phyloP scores from a whole-genome alignment of 257 asterid species.

The Solanum verrucosum region DNA sequence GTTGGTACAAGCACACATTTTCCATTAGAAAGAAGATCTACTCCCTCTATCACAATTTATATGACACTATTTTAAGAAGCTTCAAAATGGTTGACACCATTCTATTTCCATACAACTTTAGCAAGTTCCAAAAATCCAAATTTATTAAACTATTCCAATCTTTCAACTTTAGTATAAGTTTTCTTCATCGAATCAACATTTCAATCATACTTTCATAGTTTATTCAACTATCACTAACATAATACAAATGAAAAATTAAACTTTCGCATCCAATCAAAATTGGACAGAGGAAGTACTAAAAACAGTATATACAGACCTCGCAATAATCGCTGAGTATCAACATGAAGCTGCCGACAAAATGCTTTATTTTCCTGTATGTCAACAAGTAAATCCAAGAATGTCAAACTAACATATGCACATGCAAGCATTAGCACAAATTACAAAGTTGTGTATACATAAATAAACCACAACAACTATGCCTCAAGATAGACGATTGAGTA shows the following conservation, averaged over 20 bases:
- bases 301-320: slow-evolving; percentile 40
- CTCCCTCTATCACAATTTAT: not conserved
- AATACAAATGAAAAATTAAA: not conserved
- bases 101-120: not conserved
- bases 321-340: slow-evolving; percentile 75
- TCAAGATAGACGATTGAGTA: not conserved
- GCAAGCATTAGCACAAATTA: not conserved
- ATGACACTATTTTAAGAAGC: not conserved
- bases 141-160: not conserved
- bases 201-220: not conserved
- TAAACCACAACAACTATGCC: not conserved
- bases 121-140: not conserved
- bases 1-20: not conserved
- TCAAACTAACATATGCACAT: not conserved
- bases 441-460: not conserved
- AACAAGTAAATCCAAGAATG: not conserved
- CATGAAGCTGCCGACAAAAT: slow-evolving; percentile 65
- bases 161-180: not conserved
- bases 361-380: slow-evolving; percentile 54
- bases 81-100: not conserved
- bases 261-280: not conserved
- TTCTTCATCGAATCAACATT: not conserved
- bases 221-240: not conserved
- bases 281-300: not conserved
- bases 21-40: not conserved